phyloP scores from a whole-genome alignment of 192 early-diverging fungal species.

The Spinellus fusiger region DNA sequence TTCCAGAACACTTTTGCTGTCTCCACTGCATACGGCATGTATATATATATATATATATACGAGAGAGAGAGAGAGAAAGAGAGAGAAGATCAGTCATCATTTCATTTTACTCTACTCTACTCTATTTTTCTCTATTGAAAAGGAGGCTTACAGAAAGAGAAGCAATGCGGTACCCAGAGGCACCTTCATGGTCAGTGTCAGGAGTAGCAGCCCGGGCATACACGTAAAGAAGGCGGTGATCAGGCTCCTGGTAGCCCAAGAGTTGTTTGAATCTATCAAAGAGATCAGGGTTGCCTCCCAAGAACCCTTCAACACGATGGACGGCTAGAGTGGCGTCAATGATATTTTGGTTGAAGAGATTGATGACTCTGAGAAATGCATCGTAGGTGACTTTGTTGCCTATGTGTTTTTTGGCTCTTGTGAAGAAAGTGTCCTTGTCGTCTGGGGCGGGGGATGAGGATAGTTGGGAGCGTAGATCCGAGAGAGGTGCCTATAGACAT shows the following conservation, averaged over 20 bases:
- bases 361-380: slow-evolving; percentile 94
- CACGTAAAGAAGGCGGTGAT: slow-evolving; percentile 4
- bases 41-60: no score
- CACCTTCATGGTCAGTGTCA: slow-evolving; percentile 15
- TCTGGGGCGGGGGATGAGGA: slow-evolving; percentile 29
- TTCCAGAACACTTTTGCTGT: slow-evolving; percentile 70
- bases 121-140: neutral
- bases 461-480: neutral
- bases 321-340: slow-evolving; percentile 82
- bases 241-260: slow-evolving; percentile 72
- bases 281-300: slow-evolving; percentile 73
- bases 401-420: slow-evolving; percentile 81
- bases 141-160: slow-evolving; percentile 47
- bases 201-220: neutral
- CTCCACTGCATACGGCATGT: slow-evolving; percentile 21
- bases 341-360: slow-evolving; percentile 90
- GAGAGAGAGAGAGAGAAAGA: no score
- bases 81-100: no score
- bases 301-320: slow-evolving; percentile 82
- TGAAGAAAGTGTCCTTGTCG: slow-evolving; percentile 94
- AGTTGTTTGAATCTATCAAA: slow-evolving; percentile 92
- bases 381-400: slow-evolving; percentile 83
- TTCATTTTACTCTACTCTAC: no score
- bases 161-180: slow-evolving; percentile 62
- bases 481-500: neutral